These are phyloP conservation scores for Pestalotiopsis sp. DNA, from an alignment of 2,329 filamentous ascomycete species.

Conservation along the genomic window DNA sequence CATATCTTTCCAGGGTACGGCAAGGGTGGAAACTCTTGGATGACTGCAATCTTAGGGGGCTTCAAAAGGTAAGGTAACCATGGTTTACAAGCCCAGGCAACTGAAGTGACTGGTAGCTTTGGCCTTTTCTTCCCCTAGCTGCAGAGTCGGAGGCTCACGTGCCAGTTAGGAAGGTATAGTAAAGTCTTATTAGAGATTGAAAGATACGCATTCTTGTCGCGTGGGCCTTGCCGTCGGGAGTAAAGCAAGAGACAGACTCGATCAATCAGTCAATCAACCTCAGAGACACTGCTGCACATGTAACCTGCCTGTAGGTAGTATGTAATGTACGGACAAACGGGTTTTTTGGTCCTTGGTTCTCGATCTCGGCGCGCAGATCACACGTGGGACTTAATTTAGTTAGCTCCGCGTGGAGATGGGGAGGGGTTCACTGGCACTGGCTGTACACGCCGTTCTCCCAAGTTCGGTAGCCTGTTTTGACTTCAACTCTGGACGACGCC, in stretches of 20 bases:
- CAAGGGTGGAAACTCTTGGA: not conserved
- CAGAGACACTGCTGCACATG: not conserved
- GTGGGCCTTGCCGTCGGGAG: not conserved
- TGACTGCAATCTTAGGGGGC: not conserved
- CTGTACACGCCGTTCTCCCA: constrained; percentile 1
- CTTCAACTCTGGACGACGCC: not conserved
- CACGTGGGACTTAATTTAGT: constrained; percentile 7
- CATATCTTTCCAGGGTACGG: not conserved
- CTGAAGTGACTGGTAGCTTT: not conserved
- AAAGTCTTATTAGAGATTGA: not conserved
- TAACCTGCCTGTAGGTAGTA: not conserved
- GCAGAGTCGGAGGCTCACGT: not conserved
- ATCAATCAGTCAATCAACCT: not conserved
- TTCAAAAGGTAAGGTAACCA: not conserved
- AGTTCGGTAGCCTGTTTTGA: constrained; percentile 6
- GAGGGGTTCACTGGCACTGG: not conserved
- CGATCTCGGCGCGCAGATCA: constrained; percentile 2
- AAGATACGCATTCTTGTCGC: not conserved
- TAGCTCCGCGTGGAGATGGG: constrained; percentile 6
- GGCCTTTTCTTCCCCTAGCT: not conserved
- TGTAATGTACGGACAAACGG: not conserved
- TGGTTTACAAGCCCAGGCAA: not conserved
- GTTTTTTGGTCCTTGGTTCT: not conserved
- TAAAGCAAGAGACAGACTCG: not conserved
- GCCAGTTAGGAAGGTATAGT: not conserved